Percentiles rank a stretch among this genome's conserved stretches.
These are phyloP conservation scores for Lactifluus volemus DNA, from an alignment of 768 basidiomycete genomes.

Conservation along the genomic window DNA sequence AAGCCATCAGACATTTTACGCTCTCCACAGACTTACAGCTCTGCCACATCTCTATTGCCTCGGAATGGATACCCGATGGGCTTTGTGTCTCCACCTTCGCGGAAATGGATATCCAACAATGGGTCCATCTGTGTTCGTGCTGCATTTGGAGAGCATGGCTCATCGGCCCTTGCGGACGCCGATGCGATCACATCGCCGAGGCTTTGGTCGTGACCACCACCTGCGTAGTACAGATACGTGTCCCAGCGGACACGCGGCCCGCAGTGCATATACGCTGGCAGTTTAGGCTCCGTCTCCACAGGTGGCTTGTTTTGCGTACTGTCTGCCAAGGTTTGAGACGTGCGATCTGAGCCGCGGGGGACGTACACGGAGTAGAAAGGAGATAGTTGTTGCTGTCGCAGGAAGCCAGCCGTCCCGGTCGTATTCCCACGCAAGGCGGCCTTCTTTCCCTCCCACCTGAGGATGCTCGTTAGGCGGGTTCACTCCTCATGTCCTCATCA, in stretches of 20 bases:
- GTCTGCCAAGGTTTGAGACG: neutral
- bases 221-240: conserved; percentile 34
- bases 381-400: conserved; percentile 50
- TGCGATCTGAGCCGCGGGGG: conserved; percentile 16
- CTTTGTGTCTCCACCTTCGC: neutral
- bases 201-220: conserved; percentile 22
- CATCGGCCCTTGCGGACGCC: conserved; percentile 26
- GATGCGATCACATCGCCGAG: conserved; percentile 39
- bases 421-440: conserved; percentile 31
- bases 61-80: conserved; percentile 4
- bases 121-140: conserved; percentile 18
- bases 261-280: conserved; percentile 27
- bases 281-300: conserved; percentile 11
- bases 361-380: conserved; percentile 40
- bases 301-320: conserved; percentile 2
- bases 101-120: conserved; percentile 3
- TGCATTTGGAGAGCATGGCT: conserved; percentile 4
- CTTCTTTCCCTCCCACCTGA: conserved; percentile 52
- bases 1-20: conserved; percentile 39
- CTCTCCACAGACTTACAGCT: conserved; percentile 42
- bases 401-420: conserved; percentile 43
- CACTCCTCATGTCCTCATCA: conserved; percentile 39
- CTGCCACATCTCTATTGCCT: conserved; percentile 37
- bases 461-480: conserved; percentile 40
- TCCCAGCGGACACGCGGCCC: conserved; percentile 38